Base-by-base conservation (phyloP, 148 eudicot genomes). In the Linanthus parryae region DNA sequence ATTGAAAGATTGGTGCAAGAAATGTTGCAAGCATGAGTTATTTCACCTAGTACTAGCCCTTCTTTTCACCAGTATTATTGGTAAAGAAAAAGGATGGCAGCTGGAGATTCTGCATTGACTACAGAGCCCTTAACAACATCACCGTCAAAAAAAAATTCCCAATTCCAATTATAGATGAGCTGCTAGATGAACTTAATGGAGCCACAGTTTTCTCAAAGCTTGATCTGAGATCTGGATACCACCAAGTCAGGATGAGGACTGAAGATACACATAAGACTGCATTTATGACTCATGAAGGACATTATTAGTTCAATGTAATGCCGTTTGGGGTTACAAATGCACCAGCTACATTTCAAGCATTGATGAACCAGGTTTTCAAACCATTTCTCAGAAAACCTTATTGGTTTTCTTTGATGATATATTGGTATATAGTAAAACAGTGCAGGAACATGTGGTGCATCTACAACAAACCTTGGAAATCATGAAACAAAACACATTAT, bases 361-460 rank as follows among this genome's bases (percentile, higher is more conserved):
- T 66, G 17, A 66, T 66, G 71, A 66, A 59, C 4, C 9, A 42
- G 0, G 29, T 58, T 0, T 65, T 58, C 35, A 13, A 17, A 10
- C 13, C 22, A 2, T 15, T 15, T 0, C 12, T n/a, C n/a, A n/a
- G n/a, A n/a, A n/a, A n/a, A n/a, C n/a, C n/a, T n/a, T n/a, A n/a
- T n/a, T n/a, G n/a, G n/a, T n/a, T n/a, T n/a, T n/a, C n/a, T n/a
- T n/a, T n/a, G n/a, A n/a, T n/a, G n/a, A n/a, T n/a, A 58, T 66
- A 2, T 22, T 58, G 14, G 17, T 66, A 0, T 60, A 52, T 13
- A 54, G 60, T 15, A 9, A 1, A 0, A 7, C 2, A 0, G 44
- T 24, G 19, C 0, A 13, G 0, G 1, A 0, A 0, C 60, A 53
- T 28, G 1, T 59, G 6, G 4, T 1, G 0, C 65, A 67, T 16